Evolutionary conservation across 2,329 filamentous ascomycete species (phyloP).

Genomic region (Fusarium pseudoanthophilum): DNA sequence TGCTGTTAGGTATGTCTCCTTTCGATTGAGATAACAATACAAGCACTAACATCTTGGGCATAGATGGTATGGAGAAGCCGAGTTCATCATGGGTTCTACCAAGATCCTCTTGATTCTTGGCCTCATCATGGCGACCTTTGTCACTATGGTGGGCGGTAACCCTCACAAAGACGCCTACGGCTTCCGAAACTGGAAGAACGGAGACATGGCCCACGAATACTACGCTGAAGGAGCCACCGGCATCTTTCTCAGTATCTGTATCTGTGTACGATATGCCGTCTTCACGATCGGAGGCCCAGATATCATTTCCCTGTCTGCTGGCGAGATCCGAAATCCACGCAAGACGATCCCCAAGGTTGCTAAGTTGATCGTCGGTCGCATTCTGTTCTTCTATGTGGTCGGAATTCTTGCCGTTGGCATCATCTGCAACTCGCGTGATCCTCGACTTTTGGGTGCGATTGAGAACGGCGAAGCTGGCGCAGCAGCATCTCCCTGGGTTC

Average conservation of each 20-base stretch:
- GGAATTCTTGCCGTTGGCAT: neutral
- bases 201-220: neutral
- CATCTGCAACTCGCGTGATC: neutral
- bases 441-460: neutral
- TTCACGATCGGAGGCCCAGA: neutral
- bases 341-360: neutral
- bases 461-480: neutral
- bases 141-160: neutral
- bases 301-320: neutral
- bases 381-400: neutral
- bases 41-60: neutral
- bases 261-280: neutral
- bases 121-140: neutral
- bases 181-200: neutral
- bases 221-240: neutral
- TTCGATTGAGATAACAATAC: too few species aligned
- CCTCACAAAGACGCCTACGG: neutral
- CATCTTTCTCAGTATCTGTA: neutral
- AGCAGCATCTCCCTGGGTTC: neutral
- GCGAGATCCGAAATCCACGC: neutral
- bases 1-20: neutral
- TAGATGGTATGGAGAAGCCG: neutral
- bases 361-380: neutral
- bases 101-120: neutral
- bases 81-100: neutral